A percentile compares a stretch with the other conserved stretches of the same genome.
These are phyloP conservation scores for Penicillium nordicum DNA, from an alignment of 2,329 filamentous ascomycete genomes.

Conservation along the genomic window DNA sequence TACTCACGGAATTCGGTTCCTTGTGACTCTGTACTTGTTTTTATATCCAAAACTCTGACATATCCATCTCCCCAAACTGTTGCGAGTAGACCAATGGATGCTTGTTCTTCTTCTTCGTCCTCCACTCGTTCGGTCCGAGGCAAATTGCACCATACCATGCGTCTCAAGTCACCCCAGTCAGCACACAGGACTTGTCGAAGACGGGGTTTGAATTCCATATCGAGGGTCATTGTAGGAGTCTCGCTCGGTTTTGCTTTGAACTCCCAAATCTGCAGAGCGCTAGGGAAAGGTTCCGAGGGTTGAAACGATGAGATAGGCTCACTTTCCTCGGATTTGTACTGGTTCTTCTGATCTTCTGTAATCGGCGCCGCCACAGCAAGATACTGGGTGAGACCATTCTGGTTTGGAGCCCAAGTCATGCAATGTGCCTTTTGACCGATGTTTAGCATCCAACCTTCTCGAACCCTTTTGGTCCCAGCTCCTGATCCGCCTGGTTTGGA, in stretches of 20 bases:
- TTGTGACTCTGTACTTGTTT: slow-evolving; percentile 25
- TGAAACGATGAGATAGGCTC: slow-evolving; percentile 49
- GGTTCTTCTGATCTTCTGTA: slow-evolving; percentile 35
- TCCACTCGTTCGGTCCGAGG: slow-evolving; percentile 30
- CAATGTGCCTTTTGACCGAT: slow-evolving; percentile 53
- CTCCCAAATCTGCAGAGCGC: slow-evolving; percentile 58
- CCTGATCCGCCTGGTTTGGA: slow-evolving; percentile 5
- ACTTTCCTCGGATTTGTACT: slow-evolving; percentile 27
- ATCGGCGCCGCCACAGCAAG: slow-evolving; percentile 50
- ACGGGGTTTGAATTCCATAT: slow-evolving; percentile 44
- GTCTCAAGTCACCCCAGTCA: slow-evolving; percentile 55
- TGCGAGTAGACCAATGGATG: slow-evolving; percentile 52
- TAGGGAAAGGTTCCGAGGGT: slow-evolving; percentile 47
- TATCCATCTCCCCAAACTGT: slow-evolving; percentile 58
- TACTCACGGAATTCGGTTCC: slow-evolving; percentile 35
- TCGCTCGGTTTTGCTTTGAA: slow-evolving; percentile 43
- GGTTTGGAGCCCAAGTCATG: slow-evolving; percentile 47
- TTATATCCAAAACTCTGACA: slow-evolving; percentile 54
- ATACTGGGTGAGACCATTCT: slow-evolving; percentile 51
- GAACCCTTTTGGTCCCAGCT: slow-evolving; percentile 24
- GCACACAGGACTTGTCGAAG: slow-evolving; percentile 54
- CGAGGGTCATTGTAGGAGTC: slow-evolving; percentile 37
- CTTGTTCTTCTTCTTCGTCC: slow-evolving; percentile 27
- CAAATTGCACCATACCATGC: slow-evolving; percentile 57
- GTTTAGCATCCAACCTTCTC: slow-evolving; percentile 55